Evolutionary conservation across 2,329 filamentous ascomycete species (phyloP), one percentile per base, ranked within the genome.

Genomic region (Sporothrix phasma): DNA sequence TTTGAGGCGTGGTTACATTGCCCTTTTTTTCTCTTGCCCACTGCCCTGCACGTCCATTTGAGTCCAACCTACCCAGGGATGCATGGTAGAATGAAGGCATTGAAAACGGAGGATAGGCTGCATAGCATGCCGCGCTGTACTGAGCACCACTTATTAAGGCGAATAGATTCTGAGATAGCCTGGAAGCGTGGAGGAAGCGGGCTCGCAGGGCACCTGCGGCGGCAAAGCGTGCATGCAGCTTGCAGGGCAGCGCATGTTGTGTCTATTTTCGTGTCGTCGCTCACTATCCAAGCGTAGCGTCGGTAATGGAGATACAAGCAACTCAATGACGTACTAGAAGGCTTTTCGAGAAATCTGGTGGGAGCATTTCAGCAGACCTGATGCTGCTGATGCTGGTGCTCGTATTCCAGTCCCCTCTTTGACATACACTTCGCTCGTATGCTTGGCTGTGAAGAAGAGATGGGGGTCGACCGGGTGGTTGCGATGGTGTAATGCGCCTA

Each of bases 201-300:
- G 19, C 34, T 62, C 53, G 34, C 60, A 53, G 46, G 31, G 31
- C 31, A 17, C 39, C 43, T 31, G 34, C 60, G 34, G 47, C 60
- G 47, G 47, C 45, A 54, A 43, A 53, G 37, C 34, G 15, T 54
- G 37, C 60, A 54, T 62, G 60, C 47, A 54, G 60, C 46, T 51
- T 45, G 56, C 47, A 61, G 45, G 43, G 31, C 19, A 61, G 59
- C 26, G 31, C 19, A 17, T 53, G 19, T 17, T 53, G 46, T 54
- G 46, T 54, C 60, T 62, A 51, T 61, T 61, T 49, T 61, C 31
- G 59, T 61, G 43, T 49, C 29, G 29, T 19, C 26, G 17, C 19
- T 61, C 31, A 29, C 59, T 31, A 24, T 19, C 19, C 1, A 3
- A 24, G 41, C 17, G 45, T 13, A 39, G 31, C 39, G 51, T 56